phyloP scores from a whole-genome alignment of 805 yeast genomes.

The Alloascoidea africana region DNA sequence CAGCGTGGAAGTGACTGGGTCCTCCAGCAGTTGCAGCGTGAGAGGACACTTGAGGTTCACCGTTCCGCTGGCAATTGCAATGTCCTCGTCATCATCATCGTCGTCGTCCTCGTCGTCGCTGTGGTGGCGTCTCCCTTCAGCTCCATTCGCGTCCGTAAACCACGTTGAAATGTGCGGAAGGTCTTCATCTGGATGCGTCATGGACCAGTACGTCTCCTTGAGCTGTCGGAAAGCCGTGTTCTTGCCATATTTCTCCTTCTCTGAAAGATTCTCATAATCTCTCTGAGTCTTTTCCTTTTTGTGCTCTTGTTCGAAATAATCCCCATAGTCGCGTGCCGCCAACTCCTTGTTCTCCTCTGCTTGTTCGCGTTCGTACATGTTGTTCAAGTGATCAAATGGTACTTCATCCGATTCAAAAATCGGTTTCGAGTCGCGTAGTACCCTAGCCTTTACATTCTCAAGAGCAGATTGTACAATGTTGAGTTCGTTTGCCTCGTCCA shows the following conservation, averaged over 20 bases:
- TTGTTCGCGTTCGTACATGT: neutral
- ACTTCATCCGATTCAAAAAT: too few species aligned
- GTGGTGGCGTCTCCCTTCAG: too few species aligned
- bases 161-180: neutral
- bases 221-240: neutral
- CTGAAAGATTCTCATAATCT: neutral
- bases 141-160: neutral
- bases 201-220: conserved; percentile 1
- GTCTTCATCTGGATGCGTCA: conserved; percentile 1
- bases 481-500: neutral
- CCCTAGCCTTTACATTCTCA: conserved; percentile 1
- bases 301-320: neutral
- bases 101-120: conserved; percentile 7
- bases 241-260: conserved; percentile 1
- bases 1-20: conserved; percentile 15
- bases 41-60: conserved; percentile 16
- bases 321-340: neutral
- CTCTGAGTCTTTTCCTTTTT: neutral
- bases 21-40: conserved; percentile 11
- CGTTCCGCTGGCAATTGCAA: conserved; percentile 10
- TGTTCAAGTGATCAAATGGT: neutral
- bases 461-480: neutral
- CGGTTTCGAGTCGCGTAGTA: too few species aligned
- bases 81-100: conserved; percentile 15
- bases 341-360: too few species aligned